Conservation (phyloP, 2,329 filamentous ascomycete genomes). For the Akanthomyces uredinophilus region DNA sequence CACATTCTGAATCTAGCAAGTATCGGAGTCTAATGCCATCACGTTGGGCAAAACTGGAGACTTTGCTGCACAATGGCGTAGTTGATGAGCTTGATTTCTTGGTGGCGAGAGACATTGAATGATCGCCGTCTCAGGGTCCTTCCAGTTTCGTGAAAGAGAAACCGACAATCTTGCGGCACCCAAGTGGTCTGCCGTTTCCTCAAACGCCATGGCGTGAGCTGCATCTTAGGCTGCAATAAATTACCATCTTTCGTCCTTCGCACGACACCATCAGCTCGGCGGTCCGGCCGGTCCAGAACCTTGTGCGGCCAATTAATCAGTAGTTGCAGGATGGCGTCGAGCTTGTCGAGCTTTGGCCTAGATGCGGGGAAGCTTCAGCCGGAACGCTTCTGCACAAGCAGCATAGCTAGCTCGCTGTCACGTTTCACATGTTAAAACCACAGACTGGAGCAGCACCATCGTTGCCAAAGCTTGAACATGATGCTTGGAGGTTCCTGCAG, state of each 20-base stretch:
- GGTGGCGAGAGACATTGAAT: conserved; percentile 3
- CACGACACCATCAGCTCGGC: neutral
- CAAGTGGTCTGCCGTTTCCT: neutral
- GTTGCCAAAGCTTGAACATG: neutral
- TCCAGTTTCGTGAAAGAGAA: neutral
- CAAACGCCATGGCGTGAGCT: neutral
- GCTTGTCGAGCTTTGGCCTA: neutral
- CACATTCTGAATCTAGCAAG: neutral
- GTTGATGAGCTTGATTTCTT: neutral
- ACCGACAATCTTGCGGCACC: neutral
- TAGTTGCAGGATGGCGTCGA: conserved; percentile 6
- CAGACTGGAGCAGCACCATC: neutral
- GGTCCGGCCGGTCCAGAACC: conserved; percentile 6
- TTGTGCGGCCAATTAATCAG: neutral
- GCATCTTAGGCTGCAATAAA: neutral
- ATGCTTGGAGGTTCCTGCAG: too few species aligned
- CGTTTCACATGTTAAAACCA: neutral
- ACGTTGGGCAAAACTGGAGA: conserved; percentile 1
- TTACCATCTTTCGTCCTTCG: neutral
- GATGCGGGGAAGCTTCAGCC: conserved; percentile 11
- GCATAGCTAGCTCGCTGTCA: neutral
- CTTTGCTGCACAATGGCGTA: conserved; percentile 12
- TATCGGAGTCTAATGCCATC: neutral
- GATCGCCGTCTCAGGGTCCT: conserved; percentile 13
- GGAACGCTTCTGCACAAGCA: neutral